Base-by-base conservation (phyloP, 495 filamentous ascomycete species). In the Xylaria flabelliformis region DNA sequence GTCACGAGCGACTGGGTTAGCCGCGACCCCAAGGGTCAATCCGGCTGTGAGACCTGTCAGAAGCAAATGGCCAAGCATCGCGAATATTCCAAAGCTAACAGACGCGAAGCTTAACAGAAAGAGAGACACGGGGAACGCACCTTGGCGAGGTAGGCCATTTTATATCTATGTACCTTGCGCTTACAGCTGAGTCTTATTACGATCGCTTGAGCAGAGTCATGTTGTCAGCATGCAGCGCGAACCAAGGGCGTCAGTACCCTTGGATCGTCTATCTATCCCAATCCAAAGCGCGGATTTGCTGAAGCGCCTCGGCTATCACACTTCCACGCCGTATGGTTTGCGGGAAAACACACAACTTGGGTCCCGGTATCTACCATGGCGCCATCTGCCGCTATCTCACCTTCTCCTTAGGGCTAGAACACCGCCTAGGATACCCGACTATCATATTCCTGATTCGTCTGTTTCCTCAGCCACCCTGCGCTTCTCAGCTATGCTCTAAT, bases 11-110 rank as follows among this genome's bases (percentile, higher is more conserved):
- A 79, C 41, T 46, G 77, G 77, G 29, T 69, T 69, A 32, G 77
- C 77, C 3, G 73, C 36, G 55, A 66, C 64, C 39, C 72, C 75
- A 26, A 79, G 39, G 34, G 73, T 72, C 53, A 79, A 65, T 8
- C 77, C 72, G n/a, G 72, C 68, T 21, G 75, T 73, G 51, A 79
- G 69, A n/a, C 68, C 75, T 17, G 71, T 73, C 0, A 74, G 70
- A 71, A 79, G 72, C 63, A 70, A 72, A 50, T 67, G 58, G 53
- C 75, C 36, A 53, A 76, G 66, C 77, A 79, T 80, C 53, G 73
- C 75, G 72, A 67, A 12, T 15, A 70, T 62, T 39, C 26, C 17
- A 32, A 56, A 55, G 50, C 50, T 44, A 29, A 44, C 34, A 56
- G 32, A 56, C 65, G 50, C 36, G 48, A 44, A n/a, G 50, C 48